These are phyloP conservation scores for Onygenales sp. DNA, from an alignment of 2,329 filamentous ascomycete species.

Conservation along the genomic window DNA sequence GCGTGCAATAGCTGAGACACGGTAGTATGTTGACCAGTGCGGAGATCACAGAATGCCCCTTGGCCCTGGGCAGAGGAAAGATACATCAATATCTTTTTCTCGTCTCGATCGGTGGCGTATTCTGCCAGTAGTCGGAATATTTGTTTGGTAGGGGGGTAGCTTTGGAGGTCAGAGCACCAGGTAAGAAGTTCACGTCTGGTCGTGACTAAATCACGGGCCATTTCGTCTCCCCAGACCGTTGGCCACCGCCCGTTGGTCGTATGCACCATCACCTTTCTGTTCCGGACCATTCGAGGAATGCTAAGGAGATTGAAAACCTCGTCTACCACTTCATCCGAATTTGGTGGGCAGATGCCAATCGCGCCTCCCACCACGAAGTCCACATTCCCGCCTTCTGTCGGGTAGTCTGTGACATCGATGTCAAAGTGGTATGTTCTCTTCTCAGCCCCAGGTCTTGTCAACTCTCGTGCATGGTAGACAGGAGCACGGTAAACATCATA, in stretches of 20 bases:
- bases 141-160: conserved; percentile 80
- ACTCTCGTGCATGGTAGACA: conserved; percentile 71
- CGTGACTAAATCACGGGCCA: conserved; percentile 74
- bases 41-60: conserved; percentile 84
- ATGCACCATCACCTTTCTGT: conserved; percentile 70
- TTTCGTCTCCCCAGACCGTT: conserved; percentile 92
- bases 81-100: conserved; percentile 81
- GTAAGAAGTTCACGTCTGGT: conserved; percentile 86
- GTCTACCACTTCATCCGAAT: conserved; percentile 66
- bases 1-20: conserved; percentile 78
- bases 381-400: conserved; percentile 64
- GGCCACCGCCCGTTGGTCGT: conserved; percentile 84
- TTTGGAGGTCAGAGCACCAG: conserved; percentile 93
- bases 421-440: conserved; percentile 98
- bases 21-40: conserved; percentile 78
- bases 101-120: conserved; percentile 66
- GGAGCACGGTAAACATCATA: conserved; percentile 88
- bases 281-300: conserved; percentile 70
- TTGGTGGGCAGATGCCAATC: conserved; percentile 86
- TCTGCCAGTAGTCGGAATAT: conserved; percentile 80
- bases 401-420: conserved; percentile 91
- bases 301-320: conserved; percentile 74
- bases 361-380: conserved; percentile 97
- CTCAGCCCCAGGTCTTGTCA: conserved; percentile 81
- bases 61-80: conserved; percentile 86